Evolutionary conservation across 2,329 filamentous ascomycete genomes (phyloP).

Genomic region (Colletotrichum limetticola): DNA sequence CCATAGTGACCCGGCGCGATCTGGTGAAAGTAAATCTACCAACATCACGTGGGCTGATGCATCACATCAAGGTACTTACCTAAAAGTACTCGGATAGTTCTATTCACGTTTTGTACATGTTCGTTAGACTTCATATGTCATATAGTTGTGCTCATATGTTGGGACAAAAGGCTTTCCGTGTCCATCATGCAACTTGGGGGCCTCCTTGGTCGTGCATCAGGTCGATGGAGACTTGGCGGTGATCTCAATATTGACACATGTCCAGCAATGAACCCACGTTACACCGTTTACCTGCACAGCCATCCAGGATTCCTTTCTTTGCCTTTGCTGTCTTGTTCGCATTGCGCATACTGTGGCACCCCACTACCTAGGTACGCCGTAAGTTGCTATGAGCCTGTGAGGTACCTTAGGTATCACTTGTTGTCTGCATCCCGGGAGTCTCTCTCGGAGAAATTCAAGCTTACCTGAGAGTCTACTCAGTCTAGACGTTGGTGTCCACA

Average conservation of each 20-base stretch:
- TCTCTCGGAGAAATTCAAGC: neutral
- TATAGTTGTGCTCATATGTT: too few species aligned
- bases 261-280: neutral
- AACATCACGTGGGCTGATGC: neutral
- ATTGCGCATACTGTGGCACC: neutral
- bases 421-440: neutral
- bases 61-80: neutral
- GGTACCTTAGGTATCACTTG: neutral
- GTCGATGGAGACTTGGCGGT: conserved; percentile 14
- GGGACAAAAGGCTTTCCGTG: too few species aligned
- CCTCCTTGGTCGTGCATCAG: neutral
- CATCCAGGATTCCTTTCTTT: neutral
- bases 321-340: neutral
- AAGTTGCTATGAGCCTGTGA: neutral
- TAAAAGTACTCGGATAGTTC: neutral
- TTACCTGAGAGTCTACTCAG: too few species aligned
- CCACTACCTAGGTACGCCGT: too few species aligned
- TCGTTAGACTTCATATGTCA: too few species aligned
- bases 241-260: conserved; percentile 17
- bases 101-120: neutral
- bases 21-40: neutral
- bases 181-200: neutral
- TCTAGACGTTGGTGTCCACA: neutral
- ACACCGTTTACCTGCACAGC: neutral
- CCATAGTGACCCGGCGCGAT: neutral